Base-by-base conservation (phyloP, 129 eudicot genomes). In the Centaurea solstitialis region DNA sequence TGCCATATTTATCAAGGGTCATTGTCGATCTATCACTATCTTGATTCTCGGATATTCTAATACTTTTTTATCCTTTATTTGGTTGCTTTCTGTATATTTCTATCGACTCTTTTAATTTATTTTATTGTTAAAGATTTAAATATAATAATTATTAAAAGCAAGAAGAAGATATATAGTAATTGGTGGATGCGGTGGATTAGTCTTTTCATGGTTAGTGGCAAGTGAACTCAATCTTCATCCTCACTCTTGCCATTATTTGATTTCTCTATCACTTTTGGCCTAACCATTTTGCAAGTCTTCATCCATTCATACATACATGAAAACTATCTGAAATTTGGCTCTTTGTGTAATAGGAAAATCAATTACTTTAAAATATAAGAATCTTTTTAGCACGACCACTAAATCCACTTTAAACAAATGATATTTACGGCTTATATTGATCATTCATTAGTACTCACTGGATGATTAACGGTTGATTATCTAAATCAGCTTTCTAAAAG, bases 211-310 rank as follows among this genome's bases (percentile, higher is more conserved):
- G 45, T 76, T 82, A 82, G 82, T 82, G 86, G 85, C 68, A 77
- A 82, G 59, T 40, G 47, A 77, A 74, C 70, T 64, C 76, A 71
- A 83, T 70, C 74, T 72, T 83, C 82, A 83, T 83, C 67, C 82
- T 62, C 65, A 77, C 78, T 72, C 76, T 6, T 76, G 41, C 82
- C 74, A 83, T 83, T 77, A 82, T 77, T 76, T 77, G 82, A 82
- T 73, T 77, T 82, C 82, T 62, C 86, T 43, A 40, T 77, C 82
- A 71, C 86, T 83, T 83, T 83, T 77, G 77, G 86, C 86, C 86
- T 83, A 83, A 83, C 86, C 76, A 83, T 77, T 71, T 76, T 43
- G 68, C 5, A 71, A 39, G 57, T 71, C 33, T 39, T 39, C 30
- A 71, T 75, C 35, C 40, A 40, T 70, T 76, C 73, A 17, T 17